A percentile compares a stretch with the other conserved stretches of the same genome.
Evolutionary conservation across 2,329 filamentous ascomycete species (phyloP).

Genomic region (Aspergillus sp.): DNA sequence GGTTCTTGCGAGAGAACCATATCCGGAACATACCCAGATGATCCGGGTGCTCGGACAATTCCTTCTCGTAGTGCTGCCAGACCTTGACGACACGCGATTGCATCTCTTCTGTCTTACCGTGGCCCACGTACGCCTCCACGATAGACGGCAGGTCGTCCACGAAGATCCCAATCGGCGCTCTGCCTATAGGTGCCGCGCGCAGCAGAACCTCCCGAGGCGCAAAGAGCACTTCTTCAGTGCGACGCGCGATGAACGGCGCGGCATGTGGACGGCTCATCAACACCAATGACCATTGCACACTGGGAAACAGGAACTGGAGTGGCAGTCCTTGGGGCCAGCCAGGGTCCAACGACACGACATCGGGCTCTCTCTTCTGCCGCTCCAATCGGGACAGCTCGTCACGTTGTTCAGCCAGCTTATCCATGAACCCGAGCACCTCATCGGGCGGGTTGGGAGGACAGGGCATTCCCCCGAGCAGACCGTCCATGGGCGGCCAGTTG

Average conservation of each 20-base stretch:
- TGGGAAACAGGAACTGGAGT: constrained; percentile 1
- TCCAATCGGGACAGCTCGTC: neutral
- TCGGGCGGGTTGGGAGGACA: neutral
- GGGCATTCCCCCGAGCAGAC: neutral
- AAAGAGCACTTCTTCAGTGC: neutral
- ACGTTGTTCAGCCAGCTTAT: neutral
- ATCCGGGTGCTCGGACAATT: neutral
- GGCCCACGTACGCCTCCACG: neutral
- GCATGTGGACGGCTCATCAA: neutral
- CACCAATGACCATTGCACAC: neutral
- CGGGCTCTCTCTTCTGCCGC: neutral
- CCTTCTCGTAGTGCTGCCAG: neutral
- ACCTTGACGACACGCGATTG: neutral
- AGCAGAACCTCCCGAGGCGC: neutral
- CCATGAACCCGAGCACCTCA: neutral
- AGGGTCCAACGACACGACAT: neutral
- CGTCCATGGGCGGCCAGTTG: neutral
- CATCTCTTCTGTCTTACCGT: neutral
- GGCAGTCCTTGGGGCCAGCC: neutral
- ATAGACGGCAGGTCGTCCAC: neutral
- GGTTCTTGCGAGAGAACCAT: neutral
- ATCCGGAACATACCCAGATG: neutral
- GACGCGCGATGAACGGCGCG: neutral
- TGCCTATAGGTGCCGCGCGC: neutral
- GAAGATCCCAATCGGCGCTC: neutral